Evolutionary conservation across 2,329 filamentous ascomycete genomes (phyloP), one percentile per base, ranked within the genome.

Genomic region (Aspergillus pseudotamarii): DNA sequence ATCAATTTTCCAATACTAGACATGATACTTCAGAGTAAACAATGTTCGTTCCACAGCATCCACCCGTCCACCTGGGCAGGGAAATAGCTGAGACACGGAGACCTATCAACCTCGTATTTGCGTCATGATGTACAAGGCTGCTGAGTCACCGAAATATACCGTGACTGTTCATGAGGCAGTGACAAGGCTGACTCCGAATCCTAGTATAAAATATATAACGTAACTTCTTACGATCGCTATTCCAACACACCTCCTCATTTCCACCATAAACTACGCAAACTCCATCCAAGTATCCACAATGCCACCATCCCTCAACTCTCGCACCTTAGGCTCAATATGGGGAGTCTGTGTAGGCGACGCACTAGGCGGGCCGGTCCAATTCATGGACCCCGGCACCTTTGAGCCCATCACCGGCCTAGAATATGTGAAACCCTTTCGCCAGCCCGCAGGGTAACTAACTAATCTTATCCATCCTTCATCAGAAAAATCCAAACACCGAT

Each of bases 281-380:
- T 41, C 38, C 16, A 41, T 41, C 19, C 38, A n/a, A 41, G 6
- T n/a, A n/a, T 9, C 14, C 46, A 30, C 46, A 26, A 50, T 50
- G 46, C 16, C 46, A 4, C 46, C 46, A n/a, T 50, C 46, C 10
- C 46, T 50, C 8, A 19, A 16, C 23, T 50, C 46, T 26, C 46
- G 46, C 8, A 9, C 48, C 6, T 32, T 53, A 54, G 75, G 76
- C 48, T 72, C 77, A 19, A 72, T 82, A 61, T 76, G 76, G 68
- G 78, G 78, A 2, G 74, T 79, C 50, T 80, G 78, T n/a, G 71
- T 79, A 12, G 74, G 69, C 46, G 80, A 82, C 64, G 80, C 80
- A 11, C 75, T 82, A 3, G 80, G 80, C 16, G 80, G 72, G 1
- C 80, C 80, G 2, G 75, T 79, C 1, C 78, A 81, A 59, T 82